These are phyloP conservation scores for Lachnellula willkommii DNA, from an alignment of 2,329 filamentous ascomycete species.

Conservation along the genomic window DNA sequence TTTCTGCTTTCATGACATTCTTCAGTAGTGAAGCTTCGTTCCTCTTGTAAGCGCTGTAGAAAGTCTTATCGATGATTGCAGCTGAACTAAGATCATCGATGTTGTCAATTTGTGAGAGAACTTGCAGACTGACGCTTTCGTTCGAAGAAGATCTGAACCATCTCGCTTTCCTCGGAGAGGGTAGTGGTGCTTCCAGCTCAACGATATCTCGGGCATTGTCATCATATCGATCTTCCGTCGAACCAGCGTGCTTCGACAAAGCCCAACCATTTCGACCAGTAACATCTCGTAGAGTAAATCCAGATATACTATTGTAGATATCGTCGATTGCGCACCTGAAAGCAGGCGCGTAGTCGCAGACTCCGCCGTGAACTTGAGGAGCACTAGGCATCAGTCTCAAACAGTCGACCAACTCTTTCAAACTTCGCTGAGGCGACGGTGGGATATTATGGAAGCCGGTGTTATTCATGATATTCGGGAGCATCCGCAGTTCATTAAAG, in stretches of 20 bases:
- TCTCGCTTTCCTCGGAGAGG: slow-evolving; percentile 4
- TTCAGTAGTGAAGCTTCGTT: slow-evolving; percentile 37
- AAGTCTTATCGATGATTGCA: slow-evolving; percentile 39
- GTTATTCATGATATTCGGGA: slow-evolving; percentile 37
- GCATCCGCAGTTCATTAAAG: slow-evolving; percentile 43
- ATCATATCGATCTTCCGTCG: slow-evolving; percentile 12
- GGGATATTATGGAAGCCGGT: slow-evolving; percentile 17
- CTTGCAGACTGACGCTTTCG: slow-evolving; percentile 34
- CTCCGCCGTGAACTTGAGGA: slow-evolving; percentile 37
- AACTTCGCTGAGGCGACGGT: slow-evolving; percentile 34
- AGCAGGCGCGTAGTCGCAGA: slow-evolving; percentile 46
- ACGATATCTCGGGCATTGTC: slow-evolving; percentile 7
- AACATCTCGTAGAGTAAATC: slow-evolving; percentile 45
- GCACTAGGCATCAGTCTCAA: slow-evolving; percentile 42
- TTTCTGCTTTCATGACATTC: slow-evolving; percentile 25
- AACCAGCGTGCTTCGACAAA: slow-evolving; percentile 36
- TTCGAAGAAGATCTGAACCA: slow-evolving; percentile 11
- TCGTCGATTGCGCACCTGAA: slow-evolving; percentile 45
- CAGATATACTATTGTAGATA: slow-evolving; percentile 46
- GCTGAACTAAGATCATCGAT: slow-evolving; percentile 40
- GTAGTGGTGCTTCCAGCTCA: slow-evolving; percentile 15
- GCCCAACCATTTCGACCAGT: slow-evolving; percentile 46
- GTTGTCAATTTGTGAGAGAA: slow-evolving; percentile 38
- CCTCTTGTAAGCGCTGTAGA: slow-evolving; percentile 42
- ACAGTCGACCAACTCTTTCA: slow-evolving; percentile 42